Conservation (phyloP, 2,329 filamentous ascomycete species). For the Aspergillus piperis region DNA sequence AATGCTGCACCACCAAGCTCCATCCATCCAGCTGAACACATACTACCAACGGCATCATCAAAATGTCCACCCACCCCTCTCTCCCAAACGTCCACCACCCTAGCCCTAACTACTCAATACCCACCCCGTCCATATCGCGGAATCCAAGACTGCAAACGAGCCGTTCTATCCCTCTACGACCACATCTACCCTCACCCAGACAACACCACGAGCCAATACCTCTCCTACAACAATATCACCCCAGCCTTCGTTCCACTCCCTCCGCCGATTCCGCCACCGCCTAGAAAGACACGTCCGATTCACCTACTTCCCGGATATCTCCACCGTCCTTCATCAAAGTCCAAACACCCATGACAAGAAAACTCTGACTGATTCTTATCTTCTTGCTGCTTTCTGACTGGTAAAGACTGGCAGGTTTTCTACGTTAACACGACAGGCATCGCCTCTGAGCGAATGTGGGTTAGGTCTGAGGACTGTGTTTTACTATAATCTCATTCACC, state of each 20-base stretch:
- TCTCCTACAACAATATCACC: neutral
- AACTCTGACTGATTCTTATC: neutral
- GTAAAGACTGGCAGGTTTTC: no score
- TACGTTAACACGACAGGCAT: no score
- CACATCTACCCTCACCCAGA: neutral
- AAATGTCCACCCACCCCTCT: neutral
- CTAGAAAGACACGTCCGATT: neutral
- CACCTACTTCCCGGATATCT: conserved; percentile 9
- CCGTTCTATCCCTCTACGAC: neutral
- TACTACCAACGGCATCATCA: no score
- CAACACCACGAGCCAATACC: neutral
- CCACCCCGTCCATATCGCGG: neutral
- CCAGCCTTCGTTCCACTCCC: no score
- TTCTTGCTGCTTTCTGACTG: no score
- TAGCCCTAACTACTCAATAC: neutral
- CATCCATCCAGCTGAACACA: no score
- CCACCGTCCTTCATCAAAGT: conserved; percentile 7
- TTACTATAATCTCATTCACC: no score
- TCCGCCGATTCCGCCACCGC: no score
- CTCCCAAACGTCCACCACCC: neutral
- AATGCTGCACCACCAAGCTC: no score
- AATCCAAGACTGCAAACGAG: neutral
- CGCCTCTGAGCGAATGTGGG: no score
- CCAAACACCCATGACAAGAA: neutral
- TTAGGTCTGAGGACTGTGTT: no score